Evolutionary conservation across 2,329 filamentous ascomycete species (phyloP).

Genomic region (Trichoderma citrinoviride): DNA sequence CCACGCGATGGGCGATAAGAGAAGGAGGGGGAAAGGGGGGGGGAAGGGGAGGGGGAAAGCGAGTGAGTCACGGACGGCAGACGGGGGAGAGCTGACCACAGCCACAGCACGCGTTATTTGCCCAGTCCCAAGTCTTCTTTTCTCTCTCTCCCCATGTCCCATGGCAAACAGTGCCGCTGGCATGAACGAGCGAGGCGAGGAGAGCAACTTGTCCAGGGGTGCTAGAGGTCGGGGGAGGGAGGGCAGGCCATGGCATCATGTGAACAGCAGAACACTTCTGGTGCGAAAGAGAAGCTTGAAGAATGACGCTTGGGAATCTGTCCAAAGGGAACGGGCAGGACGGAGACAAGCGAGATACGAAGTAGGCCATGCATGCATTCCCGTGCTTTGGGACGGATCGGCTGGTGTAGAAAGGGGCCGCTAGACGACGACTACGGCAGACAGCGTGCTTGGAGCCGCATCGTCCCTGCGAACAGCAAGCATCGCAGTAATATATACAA

Average conservation of each 20-base stretch:
- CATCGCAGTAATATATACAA: neutral
- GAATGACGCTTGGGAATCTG: neutral
- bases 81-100: constrained; percentile 8
- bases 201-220: neutral
- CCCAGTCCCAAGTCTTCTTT: neutral
- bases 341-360: constrained; percentile 19
- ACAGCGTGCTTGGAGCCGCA: constrained; percentile 1
- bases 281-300: neutral
- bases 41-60: neutral
- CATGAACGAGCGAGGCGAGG: neutral
- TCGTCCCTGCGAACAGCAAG: neutral
- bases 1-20: constrained; percentile 19
- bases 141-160: constrained; percentile 9
- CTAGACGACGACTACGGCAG: neutral
- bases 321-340: constrained; percentile 3
- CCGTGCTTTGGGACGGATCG: constrained; percentile 17
- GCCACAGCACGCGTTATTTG: constrained; percentile 17
- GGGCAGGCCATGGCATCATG: constrained; percentile 11
- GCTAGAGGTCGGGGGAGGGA: neutral
- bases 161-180: neutral
- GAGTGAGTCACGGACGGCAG: constrained; percentile 14
- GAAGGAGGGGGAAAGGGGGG: neutral
- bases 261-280: constrained; percentile 4
- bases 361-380: constrained; percentile 18
- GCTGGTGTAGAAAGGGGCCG: constrained; percentile 15